phyloP scores from a whole-genome alignment of 768 basidiomycete genomes.

The Kwoniella shandongensis region DNA sequence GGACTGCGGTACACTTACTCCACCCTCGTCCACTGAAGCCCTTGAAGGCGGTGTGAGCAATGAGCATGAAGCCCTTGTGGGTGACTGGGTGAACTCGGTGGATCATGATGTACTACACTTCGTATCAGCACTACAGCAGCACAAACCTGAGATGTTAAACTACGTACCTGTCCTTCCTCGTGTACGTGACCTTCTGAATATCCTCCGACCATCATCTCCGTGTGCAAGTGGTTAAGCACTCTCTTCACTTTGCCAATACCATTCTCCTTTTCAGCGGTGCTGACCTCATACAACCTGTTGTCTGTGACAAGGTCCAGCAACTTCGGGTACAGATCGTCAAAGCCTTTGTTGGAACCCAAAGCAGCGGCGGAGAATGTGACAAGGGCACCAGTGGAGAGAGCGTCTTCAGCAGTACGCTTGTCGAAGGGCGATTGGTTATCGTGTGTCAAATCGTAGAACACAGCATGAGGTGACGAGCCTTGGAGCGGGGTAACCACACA shows the following conservation, averaged over 20 bases:
- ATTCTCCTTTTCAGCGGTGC: conserved; percentile 51
- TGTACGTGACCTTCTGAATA: conserved; percentile 94
- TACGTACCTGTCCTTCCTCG: conserved; percentile 87
- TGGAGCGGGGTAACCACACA: conserved; percentile 75
- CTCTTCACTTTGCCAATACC: conserved; percentile 60
- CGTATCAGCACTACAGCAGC: not conserved
- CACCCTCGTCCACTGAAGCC: conserved; percentile 75
- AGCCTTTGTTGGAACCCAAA: conserved; percentile 91
- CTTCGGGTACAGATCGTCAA: conserved; percentile 95
- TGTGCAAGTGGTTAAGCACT: conserved; percentile 78
- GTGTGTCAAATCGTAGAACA: conserved; percentile 94
- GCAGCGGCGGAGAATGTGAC: conserved; percentile 85
- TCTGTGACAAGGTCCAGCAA: conserved; percentile 86
- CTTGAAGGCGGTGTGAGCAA: conserved; percentile 89
- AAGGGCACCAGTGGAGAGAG: conserved; percentile 89
- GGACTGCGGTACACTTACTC: conserved; percentile 57
- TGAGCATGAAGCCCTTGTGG: conserved; percentile 86
- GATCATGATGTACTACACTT: conserved; percentile 78
- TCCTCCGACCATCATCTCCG: conserved; percentile 85
- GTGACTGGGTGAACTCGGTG: conserved; percentile 87
- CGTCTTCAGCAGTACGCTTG: conserved; percentile 91
- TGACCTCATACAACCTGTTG: conserved; percentile 71
- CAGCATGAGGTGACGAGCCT: conserved; percentile 85
- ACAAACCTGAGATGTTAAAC: not conserved
- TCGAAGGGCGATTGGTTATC: conserved; percentile 91